Evolutionary conservation across 805 yeast genomes (phyloP), one percentile per base, ranked within the genome.

Genomic region (Saccharomycopsis vini): DNA sequence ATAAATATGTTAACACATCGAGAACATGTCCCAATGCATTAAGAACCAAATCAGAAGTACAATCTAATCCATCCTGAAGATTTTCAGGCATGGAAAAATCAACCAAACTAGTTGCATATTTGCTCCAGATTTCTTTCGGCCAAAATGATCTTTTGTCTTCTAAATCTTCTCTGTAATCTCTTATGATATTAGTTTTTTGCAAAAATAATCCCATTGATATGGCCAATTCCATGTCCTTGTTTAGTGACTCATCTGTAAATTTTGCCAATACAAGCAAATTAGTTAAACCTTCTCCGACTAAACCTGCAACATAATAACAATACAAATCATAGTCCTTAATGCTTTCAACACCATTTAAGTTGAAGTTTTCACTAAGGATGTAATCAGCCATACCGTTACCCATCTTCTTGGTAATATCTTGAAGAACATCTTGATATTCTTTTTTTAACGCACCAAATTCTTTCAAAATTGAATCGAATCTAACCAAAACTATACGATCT

Each of bases 321-420:
- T 92, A 92, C 49, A 81, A 69, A 59, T 92, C 89, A 60, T 83
- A 92, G 58, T 88, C 97, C 49, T 73, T 68, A 36, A 84, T 60
- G 1, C 96, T 86, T 39, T 67, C 67, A 38, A 92, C 79, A 2
- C 97, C 97, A 49, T 77, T 76, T 52, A 73, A 59, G 60, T 86
- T 87, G 66, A 85, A 85, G 50, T 80, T 72, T 41, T 82, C 92
- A 56, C 81, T 79, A 54, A 73, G 67, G 43, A 84, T 78, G 63
- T 89, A 92, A 57, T 86, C 88, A 26, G 97, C 97, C 98, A 92
- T 92, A 44, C 98, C 98, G 53, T 85, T 78, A 46, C 97, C 98
- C 98, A 92, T 92, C 61, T 81, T 71, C 45, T 67, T 53, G 38
- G 95, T 79, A 54, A 88, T 85, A 50, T 81, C 86, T 54, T 72